phyloP scores from a whole-genome alignment of 176 grass and related monocot species.

The Avena eriantha region DNA sequence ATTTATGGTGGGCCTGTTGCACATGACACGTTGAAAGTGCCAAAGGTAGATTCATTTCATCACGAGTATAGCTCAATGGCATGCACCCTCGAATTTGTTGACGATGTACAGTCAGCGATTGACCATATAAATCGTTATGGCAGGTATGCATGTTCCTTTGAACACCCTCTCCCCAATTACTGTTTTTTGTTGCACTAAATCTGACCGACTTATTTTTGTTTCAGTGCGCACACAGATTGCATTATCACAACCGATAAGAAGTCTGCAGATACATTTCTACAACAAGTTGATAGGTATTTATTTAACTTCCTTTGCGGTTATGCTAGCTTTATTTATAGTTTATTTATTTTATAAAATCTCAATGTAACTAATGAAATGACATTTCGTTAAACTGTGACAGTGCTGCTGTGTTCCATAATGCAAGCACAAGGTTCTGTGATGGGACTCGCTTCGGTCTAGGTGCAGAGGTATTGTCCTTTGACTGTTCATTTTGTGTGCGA shows the following conservation, averaged over 20 bases:
- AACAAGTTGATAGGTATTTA: conserved; percentile 95
- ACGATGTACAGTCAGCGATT: conserved; percentile 81
- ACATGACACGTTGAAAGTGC: conserved; percentile 70
- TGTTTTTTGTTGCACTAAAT: conserved; percentile 7
- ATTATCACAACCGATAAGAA: conserved; percentile 78
- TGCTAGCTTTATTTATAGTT: not conserved
- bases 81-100: conserved; percentile 90
- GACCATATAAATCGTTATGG: conserved; percentile 94
- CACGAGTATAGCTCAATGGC: conserved; percentile 94
- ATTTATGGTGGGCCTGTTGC: conserved; percentile 87
- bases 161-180: not conserved
- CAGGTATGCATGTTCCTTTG: conserved; percentile 57
- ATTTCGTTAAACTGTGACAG: conserved; percentile 53
- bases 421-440: conserved; percentile 97
- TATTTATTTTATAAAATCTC: not conserved
- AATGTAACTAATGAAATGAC: not conserved
- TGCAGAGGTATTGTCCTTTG: conserved; percentile 70
- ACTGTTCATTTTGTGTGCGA: not conserved
- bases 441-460: conserved; percentile 95
- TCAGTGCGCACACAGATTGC: conserved; percentile 93
- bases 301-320: not conserved
- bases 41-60: conserved; percentile 75
- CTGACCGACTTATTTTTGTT: conserved; percentile 29
- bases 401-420: conserved; percentile 97
- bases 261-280: conserved; percentile 70